Evolutionary conservation across 306 rosid species (phyloP), one percentile per base, ranked within the genome.

Genomic region (Luffa aegyptiaca): DNA sequence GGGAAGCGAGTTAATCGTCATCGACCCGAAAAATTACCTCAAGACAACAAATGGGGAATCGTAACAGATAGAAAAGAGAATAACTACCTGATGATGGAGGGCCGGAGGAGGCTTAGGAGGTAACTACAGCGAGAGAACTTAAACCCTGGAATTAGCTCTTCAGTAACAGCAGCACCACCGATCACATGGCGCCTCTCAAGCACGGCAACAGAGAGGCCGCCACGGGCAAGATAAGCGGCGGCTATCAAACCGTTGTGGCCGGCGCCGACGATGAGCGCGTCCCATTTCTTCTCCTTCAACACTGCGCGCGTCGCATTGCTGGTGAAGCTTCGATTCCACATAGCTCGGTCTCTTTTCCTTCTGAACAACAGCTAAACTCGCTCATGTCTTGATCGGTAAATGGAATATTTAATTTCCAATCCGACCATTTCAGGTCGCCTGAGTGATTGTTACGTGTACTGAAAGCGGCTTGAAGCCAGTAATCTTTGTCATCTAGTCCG

Each of bases 171-270:
- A 44, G 98, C 98, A 3, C 98, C 98, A 16, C 98, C 98, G 56
- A 94, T 86, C 36, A 92, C 77, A 85, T 89, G 93, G 14, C 97
- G 98, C 49, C 97, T 92, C 82, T 94, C 98, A 46, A 94, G 95
- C 56, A 94, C 98, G 1, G 92, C 97, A 33, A 91, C 97, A n/a
- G 97, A 92, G 68, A 92, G 97, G 17, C 96, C 97, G 8, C 80
- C 91, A 1, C 97, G 97, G 35, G 97, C 94, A 20, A 95, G 92
- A 79, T 95, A 95, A 2, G 98, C 92, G n/a, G 98, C 97, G 0
- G 97, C 92, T 0, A 93, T 91, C 81, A 95, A 89, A 74, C 98
- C 98, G 84, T 95, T 95, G 85, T 95, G 98, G 88, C 96, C 97
- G 6, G 93, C 98, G 70, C 98, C 98, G 78, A 95, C 85, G 42